phyloP scores from a whole-genome alignment of 352 stramenopile genomes.

The Phytophthora rubi region DNA sequence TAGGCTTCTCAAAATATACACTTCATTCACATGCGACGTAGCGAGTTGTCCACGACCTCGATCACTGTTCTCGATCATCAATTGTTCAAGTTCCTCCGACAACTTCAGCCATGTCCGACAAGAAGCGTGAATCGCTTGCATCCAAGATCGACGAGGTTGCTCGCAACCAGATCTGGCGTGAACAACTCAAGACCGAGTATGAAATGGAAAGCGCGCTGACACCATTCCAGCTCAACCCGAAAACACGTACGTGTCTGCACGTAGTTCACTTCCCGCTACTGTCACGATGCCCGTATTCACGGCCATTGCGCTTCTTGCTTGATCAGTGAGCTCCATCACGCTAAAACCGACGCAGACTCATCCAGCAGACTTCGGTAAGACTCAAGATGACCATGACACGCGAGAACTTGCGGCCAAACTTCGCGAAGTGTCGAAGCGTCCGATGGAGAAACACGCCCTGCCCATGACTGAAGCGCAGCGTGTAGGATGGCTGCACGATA shows the following conservation, averaged over 20 bases:
- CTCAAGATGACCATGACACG: slow-evolving; percentile 57
- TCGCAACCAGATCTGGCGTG: slow-evolving; percentile 89
- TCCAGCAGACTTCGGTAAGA: slow-evolving; percentile 72
- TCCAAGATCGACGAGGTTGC: slow-evolving; percentile 88
- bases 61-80: slow-evolving; percentile 5
- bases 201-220: slow-evolving; percentile 76
- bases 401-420: slow-evolving; percentile 70
- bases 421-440: slow-evolving; percentile 68
- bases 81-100: slow-evolving; percentile 6
- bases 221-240: slow-evolving; percentile 86
- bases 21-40: slow-evolving; percentile 29
- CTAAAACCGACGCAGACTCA: slow-evolving; percentile 81
- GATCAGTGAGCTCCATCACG: slow-evolving; percentile 75
- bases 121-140: slow-evolving; percentile 77
- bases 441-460: slow-evolving; percentile 64
- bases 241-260: slow-evolving; percentile 54
- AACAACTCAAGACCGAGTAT: slow-evolving; percentile 88
- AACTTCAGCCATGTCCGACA: slow-evolving; percentile 58
- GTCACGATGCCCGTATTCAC: not conserved
- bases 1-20: slow-evolving; percentile 41
- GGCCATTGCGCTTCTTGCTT: not conserved
- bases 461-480: slow-evolving; percentile 82
- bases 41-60: not conserved
- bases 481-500: slow-evolving; percentile 82
- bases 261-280: not conserved